These are phyloP conservation scores for Cutaneotrichosporon cavernicola DNA, from an alignment of 1,284 basidiomycete genomes.

Conservation along the genomic window DNA sequence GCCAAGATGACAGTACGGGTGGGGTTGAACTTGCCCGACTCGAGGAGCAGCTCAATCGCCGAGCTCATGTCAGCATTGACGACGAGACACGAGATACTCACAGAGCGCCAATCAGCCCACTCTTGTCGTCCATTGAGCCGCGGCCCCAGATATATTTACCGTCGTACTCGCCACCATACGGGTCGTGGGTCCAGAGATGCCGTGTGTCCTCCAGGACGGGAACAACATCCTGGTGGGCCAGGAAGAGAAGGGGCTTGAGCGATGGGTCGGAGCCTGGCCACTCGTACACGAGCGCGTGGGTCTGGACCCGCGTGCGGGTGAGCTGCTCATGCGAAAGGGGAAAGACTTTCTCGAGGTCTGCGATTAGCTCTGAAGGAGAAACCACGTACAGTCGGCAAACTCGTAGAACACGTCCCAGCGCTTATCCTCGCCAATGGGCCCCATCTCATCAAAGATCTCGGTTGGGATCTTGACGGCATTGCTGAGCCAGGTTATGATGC, in stretches of 20 bases:
- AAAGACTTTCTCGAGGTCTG: slow-evolving; percentile 49
- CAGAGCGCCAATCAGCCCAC: slow-evolving; percentile 62
- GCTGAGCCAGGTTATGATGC: slow-evolving; percentile 40
- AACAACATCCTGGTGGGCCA: slow-evolving; percentile 65
- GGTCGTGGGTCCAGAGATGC: slow-evolving; percentile 62
- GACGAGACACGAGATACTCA: slow-evolving; percentile 17
- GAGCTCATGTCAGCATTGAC: slow-evolving; percentile 48
- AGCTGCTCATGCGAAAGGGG: slow-evolving; percentile 57
- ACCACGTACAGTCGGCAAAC: slow-evolving; percentile 47
- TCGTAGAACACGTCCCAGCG: slow-evolving; percentile 51
- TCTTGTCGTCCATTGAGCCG: slow-evolving; percentile 64
- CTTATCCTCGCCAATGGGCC: slow-evolving; percentile 47
- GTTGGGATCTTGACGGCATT: slow-evolving; percentile 50
- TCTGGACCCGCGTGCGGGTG: slow-evolving; percentile 62
- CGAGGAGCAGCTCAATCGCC: slow-evolving; percentile 60
- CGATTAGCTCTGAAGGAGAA: background rate
- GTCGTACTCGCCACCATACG: slow-evolving; percentile 66
- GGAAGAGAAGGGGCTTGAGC: slow-evolving; percentile 66
- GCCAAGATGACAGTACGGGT: slow-evolving; percentile 61
- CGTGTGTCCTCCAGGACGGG: slow-evolving; percentile 61
- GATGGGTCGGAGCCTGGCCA: slow-evolving; percentile 61
- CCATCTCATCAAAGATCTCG: slow-evolving; percentile 52
- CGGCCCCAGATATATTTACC: slow-evolving; percentile 64
- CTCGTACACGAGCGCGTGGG: slow-evolving; percentile 64
- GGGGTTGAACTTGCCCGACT: slow-evolving; percentile 57